Evolutionary conservation across 225 moss, liverwort and hornwort species (phyloP).

Genomic region (Pseudisothecium myosuroides): DNA sequence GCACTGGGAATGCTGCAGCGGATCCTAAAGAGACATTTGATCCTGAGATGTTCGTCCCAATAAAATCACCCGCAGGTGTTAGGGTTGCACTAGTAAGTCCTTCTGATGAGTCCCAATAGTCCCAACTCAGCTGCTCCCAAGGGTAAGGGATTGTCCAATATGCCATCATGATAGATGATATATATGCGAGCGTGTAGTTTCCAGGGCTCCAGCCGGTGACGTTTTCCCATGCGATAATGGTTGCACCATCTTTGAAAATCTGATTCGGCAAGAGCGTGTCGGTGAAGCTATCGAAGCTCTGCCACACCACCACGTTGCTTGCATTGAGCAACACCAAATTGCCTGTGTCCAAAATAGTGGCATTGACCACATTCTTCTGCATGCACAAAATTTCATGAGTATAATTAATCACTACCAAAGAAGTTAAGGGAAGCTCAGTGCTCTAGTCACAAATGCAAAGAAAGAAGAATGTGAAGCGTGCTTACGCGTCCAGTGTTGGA

Average conservation of each 20-base stretch:
- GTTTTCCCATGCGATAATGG: background rate
- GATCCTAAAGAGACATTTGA: background rate
- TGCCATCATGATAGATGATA: background rate
- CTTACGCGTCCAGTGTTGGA: background rate
- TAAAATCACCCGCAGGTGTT: background rate
- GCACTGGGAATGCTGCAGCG: background rate
- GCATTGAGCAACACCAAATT: background rate
- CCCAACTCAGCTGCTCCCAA: rapidly evolving
- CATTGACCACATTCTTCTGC: background rate
- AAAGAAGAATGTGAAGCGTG: background rate
- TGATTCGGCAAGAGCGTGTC: background rate
- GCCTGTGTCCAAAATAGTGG: background rate
- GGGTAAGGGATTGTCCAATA: background rate
- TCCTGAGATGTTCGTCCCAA: background rate
- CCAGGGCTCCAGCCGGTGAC: background rate
- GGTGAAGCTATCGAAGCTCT: background rate
- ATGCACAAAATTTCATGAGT: background rate
- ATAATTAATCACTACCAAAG: too few species aligned
- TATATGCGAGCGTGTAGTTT: background rate
- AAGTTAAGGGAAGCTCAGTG: too few species aligned
- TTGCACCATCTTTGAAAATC: background rate
- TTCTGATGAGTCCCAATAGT: rapidly evolving
- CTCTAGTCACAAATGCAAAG: background rate
- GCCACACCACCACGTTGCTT: background rate
- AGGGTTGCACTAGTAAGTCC: background rate